Base-by-base conservation (phyloP, 805 yeast species). In the Hanseniaspora clermontiae region DNA sequence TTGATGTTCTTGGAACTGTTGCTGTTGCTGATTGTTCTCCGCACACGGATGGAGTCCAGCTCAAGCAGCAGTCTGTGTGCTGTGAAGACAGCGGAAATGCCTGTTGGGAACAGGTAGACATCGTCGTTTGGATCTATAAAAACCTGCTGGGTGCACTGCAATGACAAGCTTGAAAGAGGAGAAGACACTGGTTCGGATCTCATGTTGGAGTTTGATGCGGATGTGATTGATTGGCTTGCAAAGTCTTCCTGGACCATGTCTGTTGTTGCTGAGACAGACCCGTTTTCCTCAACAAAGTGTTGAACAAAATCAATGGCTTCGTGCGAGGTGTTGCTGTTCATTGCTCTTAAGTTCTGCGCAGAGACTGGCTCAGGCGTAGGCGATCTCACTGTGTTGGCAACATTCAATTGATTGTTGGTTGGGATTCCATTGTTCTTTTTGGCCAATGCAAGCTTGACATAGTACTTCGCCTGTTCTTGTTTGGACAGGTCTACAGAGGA, bases 1-100 rank as follows among this genome's bases (percentile, higher is more conserved):
- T 34, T 32, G 34, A 34, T 14, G 24, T 48, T 37, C 46, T 54
- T 51, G 49, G 49, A 20, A 4, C 36, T 34, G 34, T 56, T 51
- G 24, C 57, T 43, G 24, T 46, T 49, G 32, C 61, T 53, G 12
- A 58, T 59, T 53, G 65, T 59, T 20, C 67, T 59, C 36, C 68
- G 60, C 55, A 68, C 65, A 68, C 75, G 52, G 59, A 71, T 66
- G 60, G 64, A 53, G 55, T 69, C 72, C 11, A 64, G 56, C 37
- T 71, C 62, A 55, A 80, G 65, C 19, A 79, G 61, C 9, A 80
- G 74, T 58, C 79, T 77, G 66, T 91, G 95, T 1, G 96, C 86
- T 56, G 80, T 77, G 74, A 84, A 93, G 42, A 93, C 85, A 0
- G 95, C 75, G 2, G 96, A 84, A 97, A 93, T 93, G 17, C 98